These are phyloP conservation scores for Domatiomyces globalis DNA, from an alignment of 2,329 filamentous ascomycete genomes.

Conservation along the genomic window DNA sequence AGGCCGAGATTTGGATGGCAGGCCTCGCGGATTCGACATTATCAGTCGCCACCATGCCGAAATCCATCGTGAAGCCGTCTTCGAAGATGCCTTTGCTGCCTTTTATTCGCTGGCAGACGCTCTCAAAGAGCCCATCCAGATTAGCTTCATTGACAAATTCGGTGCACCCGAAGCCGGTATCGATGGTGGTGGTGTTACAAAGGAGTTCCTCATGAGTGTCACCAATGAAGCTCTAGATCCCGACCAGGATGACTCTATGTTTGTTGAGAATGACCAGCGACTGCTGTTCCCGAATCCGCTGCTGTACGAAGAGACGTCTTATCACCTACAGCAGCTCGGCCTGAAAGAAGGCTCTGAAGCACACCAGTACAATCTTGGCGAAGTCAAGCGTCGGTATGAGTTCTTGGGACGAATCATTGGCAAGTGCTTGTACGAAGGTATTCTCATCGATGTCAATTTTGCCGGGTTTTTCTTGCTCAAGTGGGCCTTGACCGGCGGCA, in stretches of 20 bases:
- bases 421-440: conserved; percentile 95
- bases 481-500: conserved; percentile 66
- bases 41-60: conserved; percentile 55
- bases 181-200: conserved; percentile 91
- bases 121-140: conserved; percentile 89
- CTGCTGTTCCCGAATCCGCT: conserved; percentile 78
- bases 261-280: conserved; percentile 72
- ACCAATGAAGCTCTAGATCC: conserved; percentile 70
- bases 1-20: conserved; percentile 28
- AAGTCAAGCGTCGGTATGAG: conserved; percentile 63
- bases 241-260: conserved; percentile 44
- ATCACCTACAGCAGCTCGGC: conserved; percentile 35
- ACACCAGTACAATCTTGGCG: conserved; percentile 43
- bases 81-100: conserved; percentile 69
- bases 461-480: conserved; percentile 93
- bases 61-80: conserved; percentile 64
- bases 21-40: conserved; percentile 26
- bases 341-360: conserved; percentile 40
- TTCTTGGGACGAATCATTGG: conserved; percentile 87
- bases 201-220: conserved; percentile 85
- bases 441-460: conserved; percentile 83
- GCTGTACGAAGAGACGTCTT: conserved; percentile 54
- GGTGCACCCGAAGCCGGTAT: conserved; percentile 80
- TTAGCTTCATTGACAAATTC: conserved; percentile 89
- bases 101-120: conserved; percentile 71